Conservation (phyloP, 805 yeast genomes). For the Tetrapisispora phaffii region DNA sequence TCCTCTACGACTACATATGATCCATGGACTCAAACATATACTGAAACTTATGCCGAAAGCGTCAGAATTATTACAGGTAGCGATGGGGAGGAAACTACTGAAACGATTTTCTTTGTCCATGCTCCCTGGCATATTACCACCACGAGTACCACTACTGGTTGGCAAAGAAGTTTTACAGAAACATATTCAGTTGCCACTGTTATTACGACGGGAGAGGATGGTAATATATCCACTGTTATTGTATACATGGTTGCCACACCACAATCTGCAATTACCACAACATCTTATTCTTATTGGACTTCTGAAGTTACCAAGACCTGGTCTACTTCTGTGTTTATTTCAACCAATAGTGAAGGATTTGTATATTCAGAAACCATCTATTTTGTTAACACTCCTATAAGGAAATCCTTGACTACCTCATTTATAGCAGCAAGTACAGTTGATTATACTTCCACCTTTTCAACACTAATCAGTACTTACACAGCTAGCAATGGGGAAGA, state of each 20-base stretch:
- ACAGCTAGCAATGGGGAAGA: no score
- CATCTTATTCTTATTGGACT: background rate
- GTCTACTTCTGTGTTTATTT: background rate
- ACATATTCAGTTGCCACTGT: conserved; percentile 1
- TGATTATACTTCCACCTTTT: background rate
- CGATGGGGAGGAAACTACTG: background rate
- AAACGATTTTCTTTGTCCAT: background rate
- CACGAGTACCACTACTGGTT: background rate
- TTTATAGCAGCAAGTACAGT: background rate
- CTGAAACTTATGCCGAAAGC: no score
- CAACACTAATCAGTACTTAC: no score
- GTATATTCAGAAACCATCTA: background rate
- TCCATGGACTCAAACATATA: no score
- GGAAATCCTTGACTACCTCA: background rate
- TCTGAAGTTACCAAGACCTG: background rate
- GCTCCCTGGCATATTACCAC: background rate
- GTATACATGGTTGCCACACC: conserved; percentile 4
- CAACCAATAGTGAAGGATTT: background rate
- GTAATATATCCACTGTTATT: background rate
- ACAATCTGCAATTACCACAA: background rate
- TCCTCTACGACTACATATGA: background rate
- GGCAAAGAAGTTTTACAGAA: background rate
- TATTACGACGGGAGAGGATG: conserved; percentile 1
- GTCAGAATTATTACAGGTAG: background rate
- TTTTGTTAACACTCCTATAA: background rate